These are phyloP conservation scores for Crinitomyces ghanaensis DNA, from an alignment of 805 yeast genomes.

Conservation along the genomic window DNA sequence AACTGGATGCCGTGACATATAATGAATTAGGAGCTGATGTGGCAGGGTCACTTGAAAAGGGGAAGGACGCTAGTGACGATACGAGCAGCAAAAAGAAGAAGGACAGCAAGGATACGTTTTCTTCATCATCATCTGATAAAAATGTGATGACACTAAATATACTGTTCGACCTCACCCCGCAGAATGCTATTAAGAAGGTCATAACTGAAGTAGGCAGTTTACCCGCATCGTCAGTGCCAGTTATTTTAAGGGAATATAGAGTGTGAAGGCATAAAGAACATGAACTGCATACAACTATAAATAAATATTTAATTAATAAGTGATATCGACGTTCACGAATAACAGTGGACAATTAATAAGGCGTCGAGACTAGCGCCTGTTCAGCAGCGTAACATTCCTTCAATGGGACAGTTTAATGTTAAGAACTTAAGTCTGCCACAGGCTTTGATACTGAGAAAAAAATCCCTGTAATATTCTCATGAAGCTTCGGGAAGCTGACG, in stretches of 20 bases:
- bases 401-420: too few species aligned
- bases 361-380: too few species aligned
- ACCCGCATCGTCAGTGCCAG: conserved; percentile 98
- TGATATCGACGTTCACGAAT: not conserved
- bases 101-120: conserved; percentile 29
- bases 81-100: conserved; percentile 14
- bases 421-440: too few species aligned
- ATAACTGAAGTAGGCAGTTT: conserved; percentile 93
- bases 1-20: conserved; percentile 87
- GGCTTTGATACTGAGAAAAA: too few species aligned
- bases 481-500: too few species aligned
- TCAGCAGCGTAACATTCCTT: too few species aligned
- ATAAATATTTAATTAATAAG: not conserved
- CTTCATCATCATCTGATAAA: too few species aligned
- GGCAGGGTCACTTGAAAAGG: too few species aligned
- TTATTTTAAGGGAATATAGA: conserved; percentile 82
- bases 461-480: too few species aligned
- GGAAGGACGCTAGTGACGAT: conserved; percentile 21
- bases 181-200: conserved; percentile 84
- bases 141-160: too few species aligned
- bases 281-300: not conserved
- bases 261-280: conserved; percentile 7
- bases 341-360: too few species aligned
- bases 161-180: conserved; percentile 90
- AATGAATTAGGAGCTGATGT: conserved; percentile 62